A percentile compares a stretch with the other conserved stretches of the same genome.
These are phyloP conservation scores for Rosa chinensis DNA, from an alignment of 306 rosid genomes.

Conservation along the genomic window DNA sequence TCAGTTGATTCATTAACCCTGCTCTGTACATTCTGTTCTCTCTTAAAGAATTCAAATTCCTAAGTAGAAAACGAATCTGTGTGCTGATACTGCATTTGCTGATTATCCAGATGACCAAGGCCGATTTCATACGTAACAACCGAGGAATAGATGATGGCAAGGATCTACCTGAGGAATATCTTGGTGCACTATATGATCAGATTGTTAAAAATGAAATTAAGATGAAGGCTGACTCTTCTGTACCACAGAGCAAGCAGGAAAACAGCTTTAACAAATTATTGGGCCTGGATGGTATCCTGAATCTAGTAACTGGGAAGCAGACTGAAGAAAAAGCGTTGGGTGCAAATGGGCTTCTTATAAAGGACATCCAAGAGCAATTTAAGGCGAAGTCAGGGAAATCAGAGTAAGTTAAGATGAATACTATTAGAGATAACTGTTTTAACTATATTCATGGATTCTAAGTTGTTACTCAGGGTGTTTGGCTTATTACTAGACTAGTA, in stretches of 20 bases:
- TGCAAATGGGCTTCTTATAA: slow-evolving; percentile 93
- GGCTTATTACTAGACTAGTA: slow-evolving; percentile 3
- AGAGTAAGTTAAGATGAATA: slow-evolving; percentile 66
- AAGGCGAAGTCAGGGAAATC: slow-evolving; percentile 93
- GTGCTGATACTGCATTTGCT: slow-evolving; percentile 37
- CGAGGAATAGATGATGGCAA: slow-evolving; percentile 98
- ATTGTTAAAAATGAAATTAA: slow-evolving; percentile 93
- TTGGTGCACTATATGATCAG: slow-evolving; percentile 80
- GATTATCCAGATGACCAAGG: slow-evolving; percentile 83
- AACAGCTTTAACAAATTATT: slow-evolving; percentile 86
- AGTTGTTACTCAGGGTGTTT: slow-evolving; percentile 15
- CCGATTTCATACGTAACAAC: slow-evolving; percentile 94
- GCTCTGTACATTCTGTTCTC: not conserved
- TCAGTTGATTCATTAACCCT: not conserved
- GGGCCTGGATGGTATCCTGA: slow-evolving; percentile 95
- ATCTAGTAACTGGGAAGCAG: slow-evolving; percentile 95
- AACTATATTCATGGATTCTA: slow-evolving; percentile 20
- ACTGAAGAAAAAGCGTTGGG: slow-evolving; percentile 93
- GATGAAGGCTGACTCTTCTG: slow-evolving; percentile 90
- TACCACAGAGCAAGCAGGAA: slow-evolving; percentile 90
- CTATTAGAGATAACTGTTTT: not conserved
- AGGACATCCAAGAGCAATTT: slow-evolving; percentile 93
- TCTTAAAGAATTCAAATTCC: not conserved
- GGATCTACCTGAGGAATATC: slow-evolving; percentile 94
- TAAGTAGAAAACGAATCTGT: not conserved